Evolutionary conservation across 2,329 filamentous ascomycete species (phyloP), one percentile per base, ranked within the genome.

Genomic region (Colletotrichum tabaci): DNA sequence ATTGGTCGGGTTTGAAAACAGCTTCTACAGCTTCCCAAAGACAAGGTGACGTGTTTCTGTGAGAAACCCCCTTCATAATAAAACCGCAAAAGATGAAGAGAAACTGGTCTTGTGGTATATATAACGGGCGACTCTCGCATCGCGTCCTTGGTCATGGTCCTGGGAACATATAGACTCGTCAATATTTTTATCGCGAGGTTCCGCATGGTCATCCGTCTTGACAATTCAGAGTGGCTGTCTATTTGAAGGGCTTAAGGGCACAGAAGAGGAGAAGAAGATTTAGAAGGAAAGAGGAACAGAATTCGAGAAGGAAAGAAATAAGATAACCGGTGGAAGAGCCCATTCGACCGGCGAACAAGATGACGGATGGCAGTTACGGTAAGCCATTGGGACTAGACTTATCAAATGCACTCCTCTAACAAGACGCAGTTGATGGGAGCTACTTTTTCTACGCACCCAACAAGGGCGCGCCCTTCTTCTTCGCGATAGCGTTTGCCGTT

Each of bases 401-500:
- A 18, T 53, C 50, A 18, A 35, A 68, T 55, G 40, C 52, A 8
- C 56, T 5, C n/a, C 7, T 52, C 42, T 55, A 30, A 64, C 44
- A 44, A 44, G 13, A 35, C 3, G 16, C 66, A 85, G 83, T 86
- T 46, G 75, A 80, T 1, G 82, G 80, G 0, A 87, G 83, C 69
- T 80, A 82, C 46, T 87, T 81, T 80, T 83, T 86, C 75, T 87
- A 84, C 69, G 83, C 82, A 10, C 84, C 85, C 0, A 86, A 86
- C 67, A 84, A 85, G 74, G 84, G 82, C 1, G 86, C 84, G 0
- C 81, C 85, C 3, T 78, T 87, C 42, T 86, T 87, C 79, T 87
- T 87, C 71, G 77, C 82, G 10, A 57, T 84, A 5, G 81, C 80
- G 3, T 87, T 84, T 74, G 73, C 80, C 4, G 68, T 76, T 2